Conservation (phyloP, 306 rosid species). For the Acacia acuminata region DNA sequence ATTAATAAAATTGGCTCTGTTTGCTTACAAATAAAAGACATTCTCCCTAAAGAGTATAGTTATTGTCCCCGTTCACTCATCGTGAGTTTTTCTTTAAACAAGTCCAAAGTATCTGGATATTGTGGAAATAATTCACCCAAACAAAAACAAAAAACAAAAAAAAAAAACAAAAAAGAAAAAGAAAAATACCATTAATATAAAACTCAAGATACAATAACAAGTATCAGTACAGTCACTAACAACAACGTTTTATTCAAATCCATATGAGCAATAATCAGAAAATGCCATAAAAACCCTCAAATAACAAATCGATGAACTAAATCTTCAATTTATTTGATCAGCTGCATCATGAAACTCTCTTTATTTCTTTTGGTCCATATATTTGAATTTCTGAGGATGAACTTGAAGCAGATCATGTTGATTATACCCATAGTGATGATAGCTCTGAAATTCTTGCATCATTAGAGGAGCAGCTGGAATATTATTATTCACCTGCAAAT, state of each 20-base stretch:
- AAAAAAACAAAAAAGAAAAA: no score
- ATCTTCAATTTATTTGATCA: neutral
- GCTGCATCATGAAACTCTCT: neutral
- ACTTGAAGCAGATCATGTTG: neutral
- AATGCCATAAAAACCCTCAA: neutral
- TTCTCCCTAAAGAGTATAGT: no score
- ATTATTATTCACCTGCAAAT: neutral
- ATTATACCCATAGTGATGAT: neutral
- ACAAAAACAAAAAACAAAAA: no score
- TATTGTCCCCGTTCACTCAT: no score
- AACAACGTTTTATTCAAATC: neutral
- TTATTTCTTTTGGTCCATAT: neutral
- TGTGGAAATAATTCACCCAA: neutral
- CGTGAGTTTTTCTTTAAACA: no score
- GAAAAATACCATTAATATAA: no score
- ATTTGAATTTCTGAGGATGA: neutral
- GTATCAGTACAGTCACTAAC: neutral
- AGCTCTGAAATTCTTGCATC: neutral
- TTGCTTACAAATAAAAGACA: no score
- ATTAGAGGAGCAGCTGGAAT: neutral
- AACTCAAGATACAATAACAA: no score
- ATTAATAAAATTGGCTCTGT: no score
- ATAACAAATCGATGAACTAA: neutral
- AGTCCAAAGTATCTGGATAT: no score
- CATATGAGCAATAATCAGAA: neutral